Conservation (phyloP, 805 yeast species). For the Candida hungchunana region DNA sequence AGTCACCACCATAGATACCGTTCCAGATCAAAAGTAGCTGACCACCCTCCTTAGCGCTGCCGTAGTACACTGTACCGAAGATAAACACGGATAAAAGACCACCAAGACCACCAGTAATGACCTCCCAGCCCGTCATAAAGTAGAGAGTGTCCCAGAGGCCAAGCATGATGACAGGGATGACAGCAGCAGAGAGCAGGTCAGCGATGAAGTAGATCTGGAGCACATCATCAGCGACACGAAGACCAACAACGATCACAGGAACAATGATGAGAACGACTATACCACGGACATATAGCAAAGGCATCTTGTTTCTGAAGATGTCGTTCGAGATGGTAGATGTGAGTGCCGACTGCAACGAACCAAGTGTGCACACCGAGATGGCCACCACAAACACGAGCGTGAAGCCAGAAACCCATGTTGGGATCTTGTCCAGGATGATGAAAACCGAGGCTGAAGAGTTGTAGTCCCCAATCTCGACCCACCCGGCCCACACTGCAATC, state of each 20-base stretch:
- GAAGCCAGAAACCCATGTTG: conserved; percentile 83
- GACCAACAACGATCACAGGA: conserved; percentile 84
- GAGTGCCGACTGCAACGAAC: conserved; percentile 83
- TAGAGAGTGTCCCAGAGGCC: conserved; percentile 68
- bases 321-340: conserved; percentile 89
- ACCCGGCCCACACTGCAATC: conserved; percentile 86
- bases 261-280: conserved; percentile 73
- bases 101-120: conserved; percentile 79
- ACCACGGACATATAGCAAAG: conserved; percentile 59
- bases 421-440: conserved; percentile 65
- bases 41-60: conserved; percentile 71
- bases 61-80: conserved; percentile 79
- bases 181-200: conserved; percentile 81
- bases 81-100: conserved; percentile 76
- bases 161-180: conserved; percentile 77
- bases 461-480: conserved; percentile 40
- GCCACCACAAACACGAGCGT: conserved; percentile 69
- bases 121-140: conserved; percentile 74
- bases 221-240: conserved; percentile 76
- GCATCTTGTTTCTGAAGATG: conserved; percentile 75
- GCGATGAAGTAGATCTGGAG: conserved; percentile 87
- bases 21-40: conserved; percentile 67
- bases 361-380: conserved; percentile 85
- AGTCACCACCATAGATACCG: conserved; percentile 77
- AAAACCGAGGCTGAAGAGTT: conserved; percentile 69